Percentiles rank a stretch among this genome's conserved stretches.
These are phyloP conservation scores for Hericium rajendrae DNA, from an alignment of 768 basidiomycete genomes.

Conservation along the genomic window DNA sequence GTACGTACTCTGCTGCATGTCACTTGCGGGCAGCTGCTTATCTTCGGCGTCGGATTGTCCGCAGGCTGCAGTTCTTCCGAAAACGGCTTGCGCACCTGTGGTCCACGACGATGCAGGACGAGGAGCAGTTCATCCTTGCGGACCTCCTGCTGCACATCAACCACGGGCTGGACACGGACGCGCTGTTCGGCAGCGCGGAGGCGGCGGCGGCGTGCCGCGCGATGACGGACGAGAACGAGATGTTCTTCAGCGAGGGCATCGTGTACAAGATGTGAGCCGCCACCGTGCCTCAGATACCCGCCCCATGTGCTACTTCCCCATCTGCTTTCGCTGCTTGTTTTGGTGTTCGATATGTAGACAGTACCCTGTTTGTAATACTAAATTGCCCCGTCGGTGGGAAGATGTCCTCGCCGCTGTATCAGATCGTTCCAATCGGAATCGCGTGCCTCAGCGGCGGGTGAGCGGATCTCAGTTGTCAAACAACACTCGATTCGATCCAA, in stretches of 20 bases:
- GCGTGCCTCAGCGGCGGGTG: no score
- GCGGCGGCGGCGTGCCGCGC: slow-evolving; percentile 59
- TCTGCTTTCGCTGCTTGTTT: neutral
- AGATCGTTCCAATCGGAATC: neutral
- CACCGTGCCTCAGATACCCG: neutral
- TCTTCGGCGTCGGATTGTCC: no score
- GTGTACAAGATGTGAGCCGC: slow-evolving; percentile 66
- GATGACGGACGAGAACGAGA: slow-evolving; percentile 74
- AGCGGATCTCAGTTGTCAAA: no score
- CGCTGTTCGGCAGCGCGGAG: slow-evolving; percentile 74
- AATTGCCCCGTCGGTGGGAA: neutral
- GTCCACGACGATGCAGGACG: slow-evolving; percentile 55
- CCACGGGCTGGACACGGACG: slow-evolving; percentile 54
- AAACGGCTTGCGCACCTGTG: slow-evolving; percentile 65
- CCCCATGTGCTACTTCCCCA: neutral
- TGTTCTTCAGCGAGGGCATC: slow-evolving; percentile 83
- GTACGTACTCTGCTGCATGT: slow-evolving; percentile 30
- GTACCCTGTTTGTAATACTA: neutral
- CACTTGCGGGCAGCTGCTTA: no score
- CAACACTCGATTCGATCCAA: neutral
- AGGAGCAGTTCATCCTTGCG: slow-evolving; percentile 64
- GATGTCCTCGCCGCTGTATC: neutral
- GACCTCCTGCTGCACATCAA: slow-evolving; percentile 71
- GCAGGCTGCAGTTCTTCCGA: slow-evolving; percentile 74
- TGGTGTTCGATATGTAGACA: neutral